phyloP scores from a whole-genome alignment of 352 stramenopile species.

The Pythium insidiosum region DNA sequence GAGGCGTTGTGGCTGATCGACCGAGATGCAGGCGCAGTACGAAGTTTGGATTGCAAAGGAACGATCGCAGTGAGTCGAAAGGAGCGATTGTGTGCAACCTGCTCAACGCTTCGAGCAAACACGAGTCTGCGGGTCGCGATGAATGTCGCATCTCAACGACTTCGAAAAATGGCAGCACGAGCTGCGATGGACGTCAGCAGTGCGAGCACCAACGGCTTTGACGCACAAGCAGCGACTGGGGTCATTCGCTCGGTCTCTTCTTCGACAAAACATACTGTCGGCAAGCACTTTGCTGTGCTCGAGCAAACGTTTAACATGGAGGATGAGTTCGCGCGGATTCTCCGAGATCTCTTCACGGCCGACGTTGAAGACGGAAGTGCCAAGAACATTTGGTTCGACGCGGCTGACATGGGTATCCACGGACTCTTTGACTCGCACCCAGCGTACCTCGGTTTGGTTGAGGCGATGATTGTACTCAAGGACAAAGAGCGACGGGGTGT shows the following conservation, averaged over 20 bases:
- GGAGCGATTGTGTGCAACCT: constrained; percentile 34
- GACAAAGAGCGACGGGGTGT: too few relatives aligned
- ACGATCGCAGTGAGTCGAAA: constrained; percentile 30
- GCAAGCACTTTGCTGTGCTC: constrained; percentile 4
- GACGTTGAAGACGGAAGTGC: constrained; percentile 16
- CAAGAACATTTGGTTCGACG: constrained; percentile 23
- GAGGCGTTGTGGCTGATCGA: constrained; percentile 78
- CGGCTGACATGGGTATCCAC: constrained; percentile 58
- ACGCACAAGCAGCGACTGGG: too few relatives aligned
- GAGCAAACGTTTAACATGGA: constrained; percentile 15
- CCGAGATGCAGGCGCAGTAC: constrained; percentile 60
- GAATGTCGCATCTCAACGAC: constrained; percentile 1
- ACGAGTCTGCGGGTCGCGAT: constrained; percentile 30
- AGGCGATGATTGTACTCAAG: constrained; percentile 67
- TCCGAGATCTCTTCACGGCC: constrained; percentile 11
- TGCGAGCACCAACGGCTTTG: too few relatives aligned
- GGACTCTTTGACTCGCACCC: constrained; percentile 52
- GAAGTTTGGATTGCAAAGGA: constrained; percentile 58
- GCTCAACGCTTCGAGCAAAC: constrained; percentile 41
- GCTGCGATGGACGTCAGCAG: too few relatives aligned
- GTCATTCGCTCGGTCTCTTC: too few relatives aligned
- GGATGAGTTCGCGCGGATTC: constrained; percentile 8
- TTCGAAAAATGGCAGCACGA: not conserved
- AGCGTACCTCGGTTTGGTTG: constrained; percentile 50
- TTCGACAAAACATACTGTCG: not conserved